Evolutionary conservation across 1,284 basidiomycete species (phyloP).

Genomic region (Papiliotrema terrestris): DNA sequence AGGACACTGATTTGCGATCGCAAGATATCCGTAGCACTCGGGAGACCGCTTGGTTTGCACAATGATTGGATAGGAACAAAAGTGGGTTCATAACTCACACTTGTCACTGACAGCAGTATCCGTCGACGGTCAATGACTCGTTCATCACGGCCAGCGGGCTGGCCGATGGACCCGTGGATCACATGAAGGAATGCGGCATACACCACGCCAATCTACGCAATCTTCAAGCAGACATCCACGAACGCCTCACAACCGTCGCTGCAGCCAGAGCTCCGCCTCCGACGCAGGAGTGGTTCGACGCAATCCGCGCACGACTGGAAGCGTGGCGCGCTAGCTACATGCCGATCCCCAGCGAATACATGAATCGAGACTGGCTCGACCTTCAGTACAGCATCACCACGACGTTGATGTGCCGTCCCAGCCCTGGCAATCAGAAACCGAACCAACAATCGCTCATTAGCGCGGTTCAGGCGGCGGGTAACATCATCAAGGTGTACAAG

Average conservation of each 20-base stretch:
- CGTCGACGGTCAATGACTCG: neutral
- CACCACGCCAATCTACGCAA: neutral
- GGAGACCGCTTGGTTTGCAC: neutral
- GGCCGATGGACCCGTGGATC: neutral
- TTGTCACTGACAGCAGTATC: neutral
- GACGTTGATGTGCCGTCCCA: neutral
- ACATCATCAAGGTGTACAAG: neutral
- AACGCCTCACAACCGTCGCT: neutral
- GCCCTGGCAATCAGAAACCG: neutral
- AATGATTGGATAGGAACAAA: neutral
- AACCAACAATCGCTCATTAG: neutral
- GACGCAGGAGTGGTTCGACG: neutral
- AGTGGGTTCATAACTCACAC: neutral
- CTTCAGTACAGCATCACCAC: neutral
- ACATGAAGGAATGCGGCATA: neutral
- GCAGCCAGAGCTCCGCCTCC: neutral
- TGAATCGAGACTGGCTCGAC: neutral
- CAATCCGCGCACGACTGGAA: neutral
- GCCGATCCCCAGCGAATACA: neutral
- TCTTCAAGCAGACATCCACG: neutral
- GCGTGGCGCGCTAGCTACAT: neutral
- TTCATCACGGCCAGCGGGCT: neutral
- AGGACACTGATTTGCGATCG: neutral
- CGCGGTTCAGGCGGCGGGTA: neutral
- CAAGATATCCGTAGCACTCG: neutral